Conservation (phyloP, 2,329 filamentous ascomycete genomes). For the Alternaria solani region DNA sequence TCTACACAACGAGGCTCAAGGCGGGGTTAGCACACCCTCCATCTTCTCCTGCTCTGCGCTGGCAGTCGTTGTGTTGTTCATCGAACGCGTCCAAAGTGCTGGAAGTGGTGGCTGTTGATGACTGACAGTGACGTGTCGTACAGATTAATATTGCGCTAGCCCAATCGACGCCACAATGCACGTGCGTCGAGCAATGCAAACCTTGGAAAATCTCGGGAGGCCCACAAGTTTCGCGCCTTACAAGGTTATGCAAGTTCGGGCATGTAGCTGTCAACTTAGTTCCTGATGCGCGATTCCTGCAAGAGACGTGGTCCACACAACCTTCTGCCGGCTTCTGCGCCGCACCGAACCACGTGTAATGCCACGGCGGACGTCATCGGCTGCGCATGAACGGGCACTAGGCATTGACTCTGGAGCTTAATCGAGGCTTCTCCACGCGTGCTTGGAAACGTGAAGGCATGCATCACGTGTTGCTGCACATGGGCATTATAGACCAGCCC, state of each 20-base stretch:
- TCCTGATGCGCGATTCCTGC: constrained; percentile 10
- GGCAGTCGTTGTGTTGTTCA: constrained; percentile 42
- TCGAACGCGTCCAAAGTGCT: constrained; percentile 23
- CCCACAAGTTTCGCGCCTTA: constrained; percentile 13
- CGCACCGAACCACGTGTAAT: constrained; percentile 9
- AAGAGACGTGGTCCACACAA: constrained; percentile 3
- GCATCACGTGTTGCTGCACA: constrained; percentile 10
- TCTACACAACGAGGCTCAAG: constrained; percentile 23
- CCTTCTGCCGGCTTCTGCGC: constrained; percentile 13
- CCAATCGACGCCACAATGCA: constrained; percentile 17
- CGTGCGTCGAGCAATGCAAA: constrained; percentile 16
- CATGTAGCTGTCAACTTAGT: constrained; percentile 11
- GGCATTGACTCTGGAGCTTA: background rate
- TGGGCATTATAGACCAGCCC: background rate
- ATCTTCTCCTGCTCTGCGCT: constrained; percentile 33
- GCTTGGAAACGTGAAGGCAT: constrained; percentile 7
- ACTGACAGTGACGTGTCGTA: constrained; percentile 35
- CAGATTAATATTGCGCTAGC: constrained; percentile 24
- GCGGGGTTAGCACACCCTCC: constrained; percentile 31
- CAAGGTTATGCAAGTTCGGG: constrained; percentile 6
- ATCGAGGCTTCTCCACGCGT: background rate
- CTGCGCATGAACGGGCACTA: constrained; percentile 14
- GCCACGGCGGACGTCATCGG: constrained; percentile 8
- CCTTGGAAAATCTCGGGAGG: constrained; percentile 13
- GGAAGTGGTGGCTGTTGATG: constrained; percentile 30